These are phyloP conservation scores for Jasminum sambac DNA, from an alignment of 257 asterid species.

Conservation along the genomic window DNA sequence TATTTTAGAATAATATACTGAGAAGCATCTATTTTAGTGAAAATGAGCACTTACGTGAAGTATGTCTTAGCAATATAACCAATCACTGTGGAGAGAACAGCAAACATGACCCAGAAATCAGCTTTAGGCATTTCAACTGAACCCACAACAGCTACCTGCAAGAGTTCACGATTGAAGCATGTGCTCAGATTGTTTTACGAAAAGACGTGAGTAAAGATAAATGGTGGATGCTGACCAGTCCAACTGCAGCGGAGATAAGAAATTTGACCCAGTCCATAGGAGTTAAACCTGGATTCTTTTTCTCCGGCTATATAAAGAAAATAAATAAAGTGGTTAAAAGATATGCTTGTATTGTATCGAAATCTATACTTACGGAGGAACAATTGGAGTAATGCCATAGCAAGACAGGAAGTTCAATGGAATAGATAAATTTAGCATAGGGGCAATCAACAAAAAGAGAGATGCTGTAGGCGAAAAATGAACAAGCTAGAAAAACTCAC, in stretches of 20 bases:
- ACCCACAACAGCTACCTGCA: constrained; percentile 95
- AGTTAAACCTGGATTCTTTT: constrained; percentile 88
- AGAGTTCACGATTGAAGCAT: constrained; percentile 27
- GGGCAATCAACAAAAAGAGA: constrained; percentile 14
- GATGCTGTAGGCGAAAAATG: constrained; percentile 16
- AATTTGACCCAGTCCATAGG: constrained; percentile 99
- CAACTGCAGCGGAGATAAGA: constrained; percentile 82
- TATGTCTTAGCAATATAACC: constrained; percentile 96
- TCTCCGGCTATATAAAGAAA: constrained; percentile 77
- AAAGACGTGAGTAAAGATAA: not conserved
- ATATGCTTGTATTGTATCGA: constrained; percentile 8
- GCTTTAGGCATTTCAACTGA: constrained; percentile 97
- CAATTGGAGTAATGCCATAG: not conserved
- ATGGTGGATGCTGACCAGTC: constrained; percentile 59
- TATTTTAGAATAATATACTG: not conserved
- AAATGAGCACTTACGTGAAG: constrained; percentile 73
- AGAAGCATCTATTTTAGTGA: constrained; percentile 14
- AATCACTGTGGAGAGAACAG: constrained; percentile 86
- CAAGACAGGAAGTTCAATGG: constrained; percentile 9
- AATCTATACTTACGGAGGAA: constrained; percentile 21
- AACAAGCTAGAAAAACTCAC: constrained; percentile 43
- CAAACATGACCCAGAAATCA: constrained; percentile 94
- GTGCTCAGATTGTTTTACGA: constrained; percentile 3
- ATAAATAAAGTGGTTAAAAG: constrained; percentile 8
- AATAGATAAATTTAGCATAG: not conserved